phyloP scores from a whole-genome alignment of 371 early-diverging fungal genomes.

The Apophysomyces trapeziformis region DNA sequence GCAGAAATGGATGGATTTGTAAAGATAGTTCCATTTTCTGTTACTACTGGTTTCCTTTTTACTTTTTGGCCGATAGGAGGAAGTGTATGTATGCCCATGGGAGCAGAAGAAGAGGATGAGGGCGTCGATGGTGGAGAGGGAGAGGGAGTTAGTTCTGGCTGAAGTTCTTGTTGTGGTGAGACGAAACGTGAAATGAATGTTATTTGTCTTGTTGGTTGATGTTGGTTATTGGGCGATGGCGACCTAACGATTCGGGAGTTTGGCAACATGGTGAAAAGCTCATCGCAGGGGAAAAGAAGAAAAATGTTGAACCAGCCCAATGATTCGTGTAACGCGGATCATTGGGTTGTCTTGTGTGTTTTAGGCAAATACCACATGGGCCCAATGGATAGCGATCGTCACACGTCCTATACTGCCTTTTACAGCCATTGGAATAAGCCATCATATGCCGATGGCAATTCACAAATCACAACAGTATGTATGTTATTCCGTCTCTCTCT shows the following conservation, averaged over 20 bases:
- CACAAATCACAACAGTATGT: too few species aligned
- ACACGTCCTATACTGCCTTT: too few species aligned
- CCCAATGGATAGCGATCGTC: neutral
- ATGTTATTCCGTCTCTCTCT: too few species aligned
- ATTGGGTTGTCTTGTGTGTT: conserved; percentile 3
- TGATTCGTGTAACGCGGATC: conserved; percentile 12
- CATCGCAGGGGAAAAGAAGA: conserved; percentile 15
- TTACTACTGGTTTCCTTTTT: conserved; percentile 16
- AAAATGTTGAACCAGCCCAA: conserved; percentile 11
- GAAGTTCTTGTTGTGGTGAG: conserved; percentile 13
- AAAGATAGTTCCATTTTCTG: conserved; percentile 4
- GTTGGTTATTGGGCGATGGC: conserved; percentile 4
- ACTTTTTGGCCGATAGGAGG: conserved; percentile 16
- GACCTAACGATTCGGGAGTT: conserved; percentile 23
- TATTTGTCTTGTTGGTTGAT: conserved; percentile 9
- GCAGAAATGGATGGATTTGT: neutral
- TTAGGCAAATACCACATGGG: conserved; percentile 7
- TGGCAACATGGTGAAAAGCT: conserved; percentile 24
- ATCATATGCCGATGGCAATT: too few species aligned
- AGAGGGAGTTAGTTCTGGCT: conserved; percentile 9
- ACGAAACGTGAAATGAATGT: conserved; percentile 12
- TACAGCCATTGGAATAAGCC: too few species aligned
- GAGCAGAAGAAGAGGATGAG: conserved; percentile 1
- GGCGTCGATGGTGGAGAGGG: conserved; percentile 1
- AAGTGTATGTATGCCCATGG: conserved; percentile 8